A percentile compares a stretch with the other conserved stretches of the same genome.
These are phyloP conservation scores for Tuber brumale DNA, from an alignment of 495 filamentous ascomycete genomes.

Conservation along the genomic window DNA sequence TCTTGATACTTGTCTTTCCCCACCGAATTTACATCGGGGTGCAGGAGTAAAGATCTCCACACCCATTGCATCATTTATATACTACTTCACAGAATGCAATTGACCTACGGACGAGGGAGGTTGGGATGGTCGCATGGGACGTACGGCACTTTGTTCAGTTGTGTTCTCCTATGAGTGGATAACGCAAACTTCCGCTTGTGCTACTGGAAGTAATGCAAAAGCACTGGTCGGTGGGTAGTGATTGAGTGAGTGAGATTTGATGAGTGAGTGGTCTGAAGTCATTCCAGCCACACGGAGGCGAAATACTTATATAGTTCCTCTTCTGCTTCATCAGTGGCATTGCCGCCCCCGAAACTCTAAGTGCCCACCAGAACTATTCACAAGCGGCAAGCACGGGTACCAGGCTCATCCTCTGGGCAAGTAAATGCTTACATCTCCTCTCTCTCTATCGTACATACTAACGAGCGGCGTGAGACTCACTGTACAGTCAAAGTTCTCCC, in stretches of 20 bases:
- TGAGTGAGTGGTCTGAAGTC: too few relatives aligned
- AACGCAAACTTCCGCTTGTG: too few relatives aligned
- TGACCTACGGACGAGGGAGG: not conserved
- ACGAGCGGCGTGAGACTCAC: not conserved
- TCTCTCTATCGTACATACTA: not conserved
- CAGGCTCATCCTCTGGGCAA: not conserved
- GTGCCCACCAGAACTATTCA: too few relatives aligned
- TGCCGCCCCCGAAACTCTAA: too few relatives aligned
- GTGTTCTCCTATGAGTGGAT: not conserved
- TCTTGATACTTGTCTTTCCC: not conserved
- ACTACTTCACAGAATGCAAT: not conserved
- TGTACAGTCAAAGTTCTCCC: not conserved
- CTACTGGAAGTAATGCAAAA: too few relatives aligned
- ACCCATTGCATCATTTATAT: not conserved
- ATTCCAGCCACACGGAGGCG: too few relatives aligned
- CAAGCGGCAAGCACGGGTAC: not conserved
- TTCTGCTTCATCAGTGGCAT: not conserved
- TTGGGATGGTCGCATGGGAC: not conserved
- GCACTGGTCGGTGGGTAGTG: too few relatives aligned
- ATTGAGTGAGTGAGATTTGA: too few relatives aligned
- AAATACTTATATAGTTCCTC: not conserved
- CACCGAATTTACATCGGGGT: not conserved
- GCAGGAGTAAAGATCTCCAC: not conserved
- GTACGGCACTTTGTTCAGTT: not conserved
- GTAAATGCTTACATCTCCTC: not conserved